Evolutionary conservation across 2,329 filamentous ascomycete species (phyloP).

Genomic region (Penicillium sp.): DNA sequence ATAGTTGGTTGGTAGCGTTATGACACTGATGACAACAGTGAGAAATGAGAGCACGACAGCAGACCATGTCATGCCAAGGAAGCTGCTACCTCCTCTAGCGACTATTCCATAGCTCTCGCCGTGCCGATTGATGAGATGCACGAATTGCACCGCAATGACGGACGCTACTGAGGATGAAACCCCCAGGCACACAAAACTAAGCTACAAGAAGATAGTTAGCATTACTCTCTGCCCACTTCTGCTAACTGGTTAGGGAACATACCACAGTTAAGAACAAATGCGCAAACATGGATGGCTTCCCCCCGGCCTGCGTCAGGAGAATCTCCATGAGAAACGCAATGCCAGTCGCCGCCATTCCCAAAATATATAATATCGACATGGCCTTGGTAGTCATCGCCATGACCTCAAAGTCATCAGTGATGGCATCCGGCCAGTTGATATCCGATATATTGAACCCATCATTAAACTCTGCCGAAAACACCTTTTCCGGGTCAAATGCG

Average conservation of each 20-base stretch:
- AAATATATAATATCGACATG: conserved; percentile 57
- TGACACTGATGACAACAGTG: conserved; percentile 28
- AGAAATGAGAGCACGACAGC: conserved; percentile 39
- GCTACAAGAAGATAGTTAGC: conserved; percentile 20
- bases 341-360: conserved; percentile 53
- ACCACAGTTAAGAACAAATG: conserved; percentile 49
- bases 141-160: conserved; percentile 55
- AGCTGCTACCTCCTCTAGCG: conserved; percentile 51
- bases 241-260: no score
- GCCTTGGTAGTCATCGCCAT: conserved; percentile 49
- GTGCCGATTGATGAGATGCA: conserved; percentile 51
- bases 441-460: conserved; percentile 48
- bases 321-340: conserved; percentile 47
- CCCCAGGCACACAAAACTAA: conserved; percentile 59
- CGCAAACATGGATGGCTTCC: conserved; percentile 44
- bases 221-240: no score
- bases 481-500: conserved; percentile 53
- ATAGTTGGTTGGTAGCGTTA: conserved; percentile 21
- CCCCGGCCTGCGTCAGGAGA: conserved; percentile 42
- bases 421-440: conserved; percentile 55
- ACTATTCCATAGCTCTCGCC: conserved; percentile 48
- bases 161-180: conserved; percentile 72
- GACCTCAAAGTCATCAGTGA: conserved; percentile 51
- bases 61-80: conserved; percentile 58
- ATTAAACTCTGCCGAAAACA: conserved; percentile 48